Evolutionary conservation across 495 filamentous ascomycete genomes (phyloP), one percentile per base, ranked within the genome.

Genomic region (Aspergillus affinis): DNA sequence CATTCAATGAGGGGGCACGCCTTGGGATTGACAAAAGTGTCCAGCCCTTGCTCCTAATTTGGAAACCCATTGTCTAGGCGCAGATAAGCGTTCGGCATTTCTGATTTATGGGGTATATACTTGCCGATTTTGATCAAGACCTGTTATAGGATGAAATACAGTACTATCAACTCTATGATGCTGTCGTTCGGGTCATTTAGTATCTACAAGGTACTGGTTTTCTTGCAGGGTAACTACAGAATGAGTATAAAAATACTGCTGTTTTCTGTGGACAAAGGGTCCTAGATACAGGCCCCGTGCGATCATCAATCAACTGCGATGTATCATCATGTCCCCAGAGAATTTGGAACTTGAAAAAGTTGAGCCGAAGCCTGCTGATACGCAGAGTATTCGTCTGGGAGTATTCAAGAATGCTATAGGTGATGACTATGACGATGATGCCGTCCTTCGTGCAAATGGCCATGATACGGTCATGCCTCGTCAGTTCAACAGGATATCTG

Each of bases 381-480:
- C 9, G 36, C 10, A 41, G 36, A 41, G 36, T 17, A 13, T 41
- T 53, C 29, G 23, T 7, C 26, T 21, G 2, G 53, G 10, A 46
- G 45, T 21, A 2, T 6, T 55, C 27, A 41, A 41, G 19, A 20
- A 8, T 26, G 17, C 45, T 23, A 12, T n/a, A 8, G 13, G 26
- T 4, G 41, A 47, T 8, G 41, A 41, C 0, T n/a, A 59, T 19
- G 55, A 44, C 8, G 65, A 67, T 27, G 64, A 74, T 62, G 61
- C 61, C 20, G 55, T 74, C 32, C 69, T 77, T 5, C 65, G 57
- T 12, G 73, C 73, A 46, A 67, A 76, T 20, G 75, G 75, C 20
- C 69, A 78, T 36, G 54, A 67, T 50, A 48, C 66, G 1, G 68
- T 54, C 13, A 52, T 78, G 57, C 62, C 58, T 18, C 60, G 72